These are phyloP conservation scores for Tulasnella sp. DNA, from an alignment of 768 basidiomycete species.

Conservation along the genomic window DNA sequence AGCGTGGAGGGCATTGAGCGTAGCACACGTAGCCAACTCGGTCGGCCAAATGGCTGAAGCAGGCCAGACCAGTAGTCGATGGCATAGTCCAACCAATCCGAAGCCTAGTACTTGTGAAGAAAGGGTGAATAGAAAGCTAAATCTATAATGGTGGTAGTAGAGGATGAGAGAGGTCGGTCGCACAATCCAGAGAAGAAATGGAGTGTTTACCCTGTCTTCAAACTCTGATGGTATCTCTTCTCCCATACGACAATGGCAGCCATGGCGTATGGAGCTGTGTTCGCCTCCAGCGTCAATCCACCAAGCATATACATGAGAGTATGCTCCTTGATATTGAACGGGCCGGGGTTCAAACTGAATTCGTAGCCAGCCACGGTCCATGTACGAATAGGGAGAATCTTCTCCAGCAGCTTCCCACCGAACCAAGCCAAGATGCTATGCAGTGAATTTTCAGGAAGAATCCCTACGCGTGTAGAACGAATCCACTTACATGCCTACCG, in stretches of 20 bases:
- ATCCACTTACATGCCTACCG: conserved; percentile 65
- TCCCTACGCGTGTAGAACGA: neutral
- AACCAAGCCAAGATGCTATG: conserved; percentile 78
- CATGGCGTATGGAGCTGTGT: conserved; percentile 60
- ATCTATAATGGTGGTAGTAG: conserved; percentile 45
- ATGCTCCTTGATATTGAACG: conserved; percentile 99
- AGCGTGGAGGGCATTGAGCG: conserved; percentile 94
- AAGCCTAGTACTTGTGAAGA: conserved; percentile 94
- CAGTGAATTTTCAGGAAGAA: neutral
- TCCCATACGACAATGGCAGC: conserved; percentile 84
- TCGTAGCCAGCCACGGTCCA: conserved; percentile 54
- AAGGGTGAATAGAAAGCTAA: conserved; percentile 74
- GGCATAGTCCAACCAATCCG: conserved; percentile 85
- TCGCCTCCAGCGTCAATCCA: conserved; percentile 52
- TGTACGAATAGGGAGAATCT: conserved; percentile 77
- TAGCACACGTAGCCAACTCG: conserved; percentile 87
- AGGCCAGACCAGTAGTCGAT: conserved; percentile 93
- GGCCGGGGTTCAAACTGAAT: conserved; percentile 88
- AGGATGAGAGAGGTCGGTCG: neutral
- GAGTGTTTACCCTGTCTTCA: conserved; percentile 62
- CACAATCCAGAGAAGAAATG: neutral
- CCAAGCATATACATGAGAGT: conserved; percentile 91
- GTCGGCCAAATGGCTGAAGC: conserved; percentile 99
- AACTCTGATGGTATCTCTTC: conserved; percentile 67
- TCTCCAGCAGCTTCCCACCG: conserved; percentile 83